Evolutionary conservation across 208 protist species (phyloP).

Genomic region (Leptomonas pyrrhocoris): DNA sequence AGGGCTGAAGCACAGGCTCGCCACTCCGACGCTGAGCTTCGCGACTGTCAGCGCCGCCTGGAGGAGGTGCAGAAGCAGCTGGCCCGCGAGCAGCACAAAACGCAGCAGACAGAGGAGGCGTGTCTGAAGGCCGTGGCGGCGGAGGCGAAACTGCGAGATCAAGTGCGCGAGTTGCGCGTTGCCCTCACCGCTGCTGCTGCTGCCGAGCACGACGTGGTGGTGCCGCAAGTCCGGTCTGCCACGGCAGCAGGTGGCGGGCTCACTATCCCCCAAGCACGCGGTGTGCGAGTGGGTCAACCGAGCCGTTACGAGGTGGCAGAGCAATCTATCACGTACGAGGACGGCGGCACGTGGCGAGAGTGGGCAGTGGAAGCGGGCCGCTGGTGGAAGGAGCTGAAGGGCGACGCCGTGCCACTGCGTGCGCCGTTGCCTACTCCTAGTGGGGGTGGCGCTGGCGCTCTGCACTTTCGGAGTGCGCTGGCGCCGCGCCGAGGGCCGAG

Average conservation of each 20-base stretch:
- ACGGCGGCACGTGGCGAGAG: slow-evolving; percentile 15
- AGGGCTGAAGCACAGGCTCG: slow-evolving; percentile 22
- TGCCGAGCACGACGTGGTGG: background rate
- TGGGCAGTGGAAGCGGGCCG: slow-evolving; percentile 11
- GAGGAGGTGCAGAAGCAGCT: slow-evolving; percentile 14
- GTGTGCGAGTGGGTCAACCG: slow-evolving; percentile 12
- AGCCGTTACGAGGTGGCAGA: background rate
- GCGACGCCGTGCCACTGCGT: background rate
- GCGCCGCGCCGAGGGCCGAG: slow-evolving; percentile 5
- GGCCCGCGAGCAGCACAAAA: slow-evolving; percentile 9
- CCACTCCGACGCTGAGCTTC: slow-evolving; percentile 10
- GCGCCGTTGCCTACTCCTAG: background rate
- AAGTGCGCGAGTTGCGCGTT: slow-evolving; percentile 19
- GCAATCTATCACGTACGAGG: slow-evolving; percentile 11
- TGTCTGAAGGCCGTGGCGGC: background rate
- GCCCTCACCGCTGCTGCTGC: slow-evolving; percentile 7
- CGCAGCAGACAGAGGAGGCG: slow-evolving; percentile 16
- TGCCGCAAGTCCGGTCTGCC: background rate
- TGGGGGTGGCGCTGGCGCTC: background rate
- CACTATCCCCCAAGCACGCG: background rate
- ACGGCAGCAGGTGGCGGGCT: background rate
- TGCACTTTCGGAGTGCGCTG: background rate
- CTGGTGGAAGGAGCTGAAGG: slow-evolving; percentile 15
- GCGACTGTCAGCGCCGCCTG: slow-evolving; percentile 4
- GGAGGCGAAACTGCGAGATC: slow-evolving; percentile 26